A percentile compares a stretch with the other conserved stretches of the same genome.
phyloP scores from a whole-genome alignment of 208 protist species.

The Acanthamoeba sp. region DNA sequence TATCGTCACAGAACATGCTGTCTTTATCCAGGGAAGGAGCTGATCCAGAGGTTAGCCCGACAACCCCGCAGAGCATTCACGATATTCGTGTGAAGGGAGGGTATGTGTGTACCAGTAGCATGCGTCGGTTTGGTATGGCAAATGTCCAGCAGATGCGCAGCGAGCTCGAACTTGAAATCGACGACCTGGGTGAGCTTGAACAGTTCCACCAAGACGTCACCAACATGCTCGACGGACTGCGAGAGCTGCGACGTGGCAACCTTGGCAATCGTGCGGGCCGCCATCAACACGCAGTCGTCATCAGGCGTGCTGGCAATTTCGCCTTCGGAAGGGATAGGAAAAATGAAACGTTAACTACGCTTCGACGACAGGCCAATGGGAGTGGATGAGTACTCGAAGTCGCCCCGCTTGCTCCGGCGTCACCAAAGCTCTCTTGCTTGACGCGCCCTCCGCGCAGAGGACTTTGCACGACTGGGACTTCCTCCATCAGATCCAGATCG shows the following conservation, averaged over 20 bases:
- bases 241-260: neutral
- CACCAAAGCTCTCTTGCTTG: neutral
- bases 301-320: slow-evolving; percentile 7
- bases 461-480: neutral
- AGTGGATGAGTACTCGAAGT: neutral
- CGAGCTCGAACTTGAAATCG: slow-evolving; percentile 18
- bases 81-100: too few species aligned
- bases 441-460: neutral
- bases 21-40: neutral
- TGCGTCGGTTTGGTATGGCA: neutral
- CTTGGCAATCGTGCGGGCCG: neutral
- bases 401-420: neutral
- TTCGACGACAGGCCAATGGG: neutral
- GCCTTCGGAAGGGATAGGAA: neutral
- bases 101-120: neutral
- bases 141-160: slow-evolving; percentile 6
- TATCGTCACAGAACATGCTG: slow-evolving; percentile 14
- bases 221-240: neutral
- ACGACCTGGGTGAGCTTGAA: slow-evolving; percentile 9
- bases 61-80: neutral
- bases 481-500: slow-evolving; percentile 20
- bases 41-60: neutral
- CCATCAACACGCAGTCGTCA: neutral
- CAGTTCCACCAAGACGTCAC: neutral
- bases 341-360: neutral